These are phyloP conservation scores for Batkoa obscura DNA, from an alignment of 371 early-diverging fungal species.

Conservation along the genomic window DNA sequence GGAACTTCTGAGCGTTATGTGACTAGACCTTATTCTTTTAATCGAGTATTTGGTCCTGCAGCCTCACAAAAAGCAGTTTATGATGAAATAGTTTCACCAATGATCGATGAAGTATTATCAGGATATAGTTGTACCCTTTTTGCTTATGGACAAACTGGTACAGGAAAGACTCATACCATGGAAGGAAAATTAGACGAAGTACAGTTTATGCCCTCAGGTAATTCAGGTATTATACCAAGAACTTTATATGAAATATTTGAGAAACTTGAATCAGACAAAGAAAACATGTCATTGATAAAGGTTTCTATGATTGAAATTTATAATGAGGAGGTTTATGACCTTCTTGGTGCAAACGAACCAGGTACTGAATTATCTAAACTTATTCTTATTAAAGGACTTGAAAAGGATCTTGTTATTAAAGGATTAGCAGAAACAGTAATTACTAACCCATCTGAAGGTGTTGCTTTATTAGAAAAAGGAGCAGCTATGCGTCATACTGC, in stretches of 20 bases:
- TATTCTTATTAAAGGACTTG: constrained; percentile 47
- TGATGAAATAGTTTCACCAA: constrained; percentile 60
- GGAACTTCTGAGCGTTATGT: too few relatives aligned
- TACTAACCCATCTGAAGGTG: constrained; percentile 47
- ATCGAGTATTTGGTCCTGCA: constrained; percentile 76
- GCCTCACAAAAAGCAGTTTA: constrained; percentile 69
- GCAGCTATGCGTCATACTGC: constrained; percentile 61
- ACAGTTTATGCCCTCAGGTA: constrained; percentile 10
- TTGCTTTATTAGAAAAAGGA: constrained; percentile 53
- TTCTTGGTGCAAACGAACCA: constrained; percentile 35
- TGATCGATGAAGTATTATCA: constrained; percentile 53
- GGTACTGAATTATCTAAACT: constrained; percentile 37
- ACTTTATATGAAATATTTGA: constrained; percentile 66
- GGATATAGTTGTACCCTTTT: constrained; percentile 91
- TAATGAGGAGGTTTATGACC: constrained; percentile 92
- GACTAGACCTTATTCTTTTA: constrained; percentile 26
- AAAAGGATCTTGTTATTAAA: constrained; percentile 51
- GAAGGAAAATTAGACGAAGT: constrained; percentile 47
- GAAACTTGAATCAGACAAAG: constrained; percentile 25
- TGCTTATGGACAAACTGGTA: constrained; percentile 90
- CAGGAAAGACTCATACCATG: constrained; percentile 82
- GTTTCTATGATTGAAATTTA: constrained; percentile 93
- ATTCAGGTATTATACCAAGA: constrained; percentile 84
- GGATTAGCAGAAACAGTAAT: constrained; percentile 60
- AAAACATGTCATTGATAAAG: constrained; percentile 31